phyloP scores from a whole-genome alignment of 2,329 filamentous ascomycete genomes.

The Bertia moriformis region DNA sequence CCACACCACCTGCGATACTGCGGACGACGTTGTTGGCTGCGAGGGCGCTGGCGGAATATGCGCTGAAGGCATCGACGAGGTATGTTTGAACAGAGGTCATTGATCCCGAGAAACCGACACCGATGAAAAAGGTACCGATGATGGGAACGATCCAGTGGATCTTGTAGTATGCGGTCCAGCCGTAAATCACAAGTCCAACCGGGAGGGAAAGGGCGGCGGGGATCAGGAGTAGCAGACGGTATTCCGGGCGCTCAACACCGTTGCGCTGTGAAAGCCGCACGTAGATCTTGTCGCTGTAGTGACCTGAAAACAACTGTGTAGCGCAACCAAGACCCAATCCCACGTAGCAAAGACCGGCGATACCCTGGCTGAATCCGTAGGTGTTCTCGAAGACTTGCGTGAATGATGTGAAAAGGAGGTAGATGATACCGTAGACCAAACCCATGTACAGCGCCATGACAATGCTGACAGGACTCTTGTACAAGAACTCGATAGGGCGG shows the following conservation, averaged over 20 bases:
- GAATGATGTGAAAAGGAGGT: background rate
- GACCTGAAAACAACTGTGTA: too few species aligned
- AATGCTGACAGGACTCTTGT: background rate
- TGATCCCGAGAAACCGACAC: background rate
- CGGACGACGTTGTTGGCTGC: background rate
- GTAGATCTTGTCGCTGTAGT: background rate
- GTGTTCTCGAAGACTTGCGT: background rate
- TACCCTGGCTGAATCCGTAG: background rate
- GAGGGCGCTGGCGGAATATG: background rate
- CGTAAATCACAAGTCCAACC: slow-evolving; percentile 16
- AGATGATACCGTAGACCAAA: background rate
- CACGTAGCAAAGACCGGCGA: background rate
- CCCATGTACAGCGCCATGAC: background rate
- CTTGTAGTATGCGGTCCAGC: slow-evolving; percentile 10
- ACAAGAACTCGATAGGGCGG: background rate
- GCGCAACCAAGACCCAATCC: background rate
- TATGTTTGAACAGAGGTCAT: too few species aligned
- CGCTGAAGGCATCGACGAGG: background rate
- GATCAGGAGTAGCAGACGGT: slow-evolving; percentile 9
- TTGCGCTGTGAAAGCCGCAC: background rate
- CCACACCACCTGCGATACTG: background rate
- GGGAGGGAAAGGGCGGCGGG: slow-evolving; percentile 10
- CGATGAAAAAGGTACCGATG: background rate
- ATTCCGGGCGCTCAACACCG: slow-evolving; percentile 11
- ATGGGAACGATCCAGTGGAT: background rate